A percentile compares a stretch with the other conserved stretches of the same genome.
phyloP scores from a whole-genome alignment of 2,329 filamentous ascomycete species.

The Teratosphaeria nubilosa region DNA sequence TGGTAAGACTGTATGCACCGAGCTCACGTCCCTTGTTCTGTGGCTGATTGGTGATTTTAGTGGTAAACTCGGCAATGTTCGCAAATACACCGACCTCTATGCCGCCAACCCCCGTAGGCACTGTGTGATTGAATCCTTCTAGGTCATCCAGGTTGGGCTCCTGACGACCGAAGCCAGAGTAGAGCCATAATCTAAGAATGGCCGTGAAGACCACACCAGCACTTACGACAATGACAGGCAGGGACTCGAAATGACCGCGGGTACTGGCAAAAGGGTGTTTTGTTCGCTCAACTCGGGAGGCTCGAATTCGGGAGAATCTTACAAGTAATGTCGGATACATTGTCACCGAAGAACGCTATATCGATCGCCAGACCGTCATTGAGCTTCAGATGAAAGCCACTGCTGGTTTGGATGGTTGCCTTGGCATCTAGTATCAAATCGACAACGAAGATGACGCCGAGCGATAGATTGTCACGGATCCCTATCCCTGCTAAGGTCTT shows the following conservation, averaged over 20 bases:
- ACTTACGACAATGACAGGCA: slow-evolving; percentile 36
- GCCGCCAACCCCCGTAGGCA: slow-evolving; percentile 31
- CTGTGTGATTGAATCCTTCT: slow-evolving; percentile 4
- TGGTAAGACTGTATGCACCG: slow-evolving; percentile 40
- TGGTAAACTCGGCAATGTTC: slow-evolving; percentile 45
- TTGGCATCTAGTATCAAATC: too few species aligned
- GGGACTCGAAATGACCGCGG: slow-evolving; percentile 46
- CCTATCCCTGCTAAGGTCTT: too few species aligned
- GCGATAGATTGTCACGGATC: too few species aligned
- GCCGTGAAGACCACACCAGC: slow-evolving; percentile 30
- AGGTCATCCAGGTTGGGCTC: neutral
- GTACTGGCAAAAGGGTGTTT: slow-evolving; percentile 29
- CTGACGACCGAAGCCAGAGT: slow-evolving; percentile 27
- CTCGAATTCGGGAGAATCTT: slow-evolving; percentile 35
- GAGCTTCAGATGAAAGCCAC: slow-evolving; percentile 24
- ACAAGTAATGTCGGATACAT: slow-evolving; percentile 42
- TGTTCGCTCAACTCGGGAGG: neutral
- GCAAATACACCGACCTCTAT: slow-evolving; percentile 41
- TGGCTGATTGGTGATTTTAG: slow-evolving; percentile 38
- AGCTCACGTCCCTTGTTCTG: slow-evolving; percentile 34
- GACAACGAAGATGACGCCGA: too few species aligned
- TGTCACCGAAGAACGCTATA: slow-evolving; percentile 41
- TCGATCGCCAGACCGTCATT: slow-evolving; percentile 42
- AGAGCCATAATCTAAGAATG: slow-evolving; percentile 38
- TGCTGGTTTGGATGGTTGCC: too few species aligned